phyloP scores from a whole-genome alignment of 257 asterid genomes.

The Prunella vulgaris region DNA sequence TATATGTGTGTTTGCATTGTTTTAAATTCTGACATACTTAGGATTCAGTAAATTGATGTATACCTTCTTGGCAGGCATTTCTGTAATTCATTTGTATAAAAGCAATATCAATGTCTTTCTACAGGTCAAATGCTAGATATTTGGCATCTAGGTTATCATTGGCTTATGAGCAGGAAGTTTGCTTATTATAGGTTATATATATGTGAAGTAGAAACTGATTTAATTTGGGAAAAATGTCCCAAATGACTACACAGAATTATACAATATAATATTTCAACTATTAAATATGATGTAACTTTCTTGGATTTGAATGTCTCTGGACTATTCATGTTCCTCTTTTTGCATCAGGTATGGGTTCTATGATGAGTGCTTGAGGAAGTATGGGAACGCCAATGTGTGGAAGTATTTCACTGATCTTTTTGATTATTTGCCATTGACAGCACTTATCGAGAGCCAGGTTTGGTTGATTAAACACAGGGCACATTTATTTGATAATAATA shows the following conservation, averaged over 20 bases:
- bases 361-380: slow-evolving; percentile 97
- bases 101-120: not conserved
- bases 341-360: slow-evolving; percentile 84
- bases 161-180: not conserved
- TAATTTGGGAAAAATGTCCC: not conserved
- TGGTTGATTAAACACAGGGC: too few species aligned
- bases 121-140: not conserved
- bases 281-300: not conserved
- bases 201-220: not conserved
- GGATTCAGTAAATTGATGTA: not conserved
- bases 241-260: not conserved
- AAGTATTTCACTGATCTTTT: slow-evolving; percentile 93
- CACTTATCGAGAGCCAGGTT: slow-evolving; percentile 99
- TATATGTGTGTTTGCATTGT: not conserved
- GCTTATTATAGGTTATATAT: not conserved
- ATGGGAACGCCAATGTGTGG: slow-evolving; percentile 98
- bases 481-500: slow-evolving; percentile 8
- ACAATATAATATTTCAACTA: slow-evolving; percentile 8
- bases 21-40: not conserved
- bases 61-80: not conserved
- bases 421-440: slow-evolving; percentile 93
- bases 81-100: not conserved
- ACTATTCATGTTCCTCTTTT: slow-evolving; percentile 24
- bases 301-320: slow-evolving; percentile 2
- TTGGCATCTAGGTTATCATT: not conserved